Evolutionary conservation across 1,139 yeast genomes (phyloP).

Genomic region (Saccharomyces hybrid): DNA sequence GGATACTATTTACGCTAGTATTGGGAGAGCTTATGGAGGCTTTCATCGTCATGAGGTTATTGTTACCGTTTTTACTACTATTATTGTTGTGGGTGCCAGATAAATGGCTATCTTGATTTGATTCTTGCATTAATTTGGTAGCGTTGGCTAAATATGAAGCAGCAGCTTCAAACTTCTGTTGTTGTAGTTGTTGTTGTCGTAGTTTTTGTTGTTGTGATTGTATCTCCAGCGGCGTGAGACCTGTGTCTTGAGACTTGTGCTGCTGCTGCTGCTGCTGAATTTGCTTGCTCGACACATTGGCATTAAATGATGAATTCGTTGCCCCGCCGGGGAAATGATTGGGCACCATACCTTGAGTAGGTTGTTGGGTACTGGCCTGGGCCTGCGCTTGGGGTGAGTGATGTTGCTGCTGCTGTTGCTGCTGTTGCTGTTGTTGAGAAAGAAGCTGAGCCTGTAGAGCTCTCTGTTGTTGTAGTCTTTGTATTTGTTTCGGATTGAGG

Average conservation of each 20-base stretch:
- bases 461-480: slow-evolving; percentile 33
- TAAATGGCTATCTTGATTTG: slow-evolving; percentile 8
- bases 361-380: slow-evolving; percentile 38
- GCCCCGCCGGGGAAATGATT: neutral
- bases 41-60: slow-evolving; percentile 8
- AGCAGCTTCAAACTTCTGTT: slow-evolving; percentile 28
- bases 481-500: slow-evolving; percentile 42
- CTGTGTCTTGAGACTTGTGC: slow-evolving; percentile 30
- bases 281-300: neutral
- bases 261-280: slow-evolving; percentile 34
- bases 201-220: slow-evolving; percentile 34
- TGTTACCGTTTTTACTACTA: slow-evolving; percentile 15
- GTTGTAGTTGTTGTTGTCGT: slow-evolving; percentile 34
- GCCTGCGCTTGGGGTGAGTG: slow-evolving; percentile 5
- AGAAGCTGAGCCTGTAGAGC: slow-evolving; percentile 31
- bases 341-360: slow-evolving; percentile 28
- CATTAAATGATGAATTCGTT: neutral
- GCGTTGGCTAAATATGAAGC: slow-evolving; percentile 27
- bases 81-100: slow-evolving; percentile 10
- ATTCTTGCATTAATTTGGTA: slow-evolving; percentile 23
- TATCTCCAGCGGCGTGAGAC: slow-evolving; percentile 28
- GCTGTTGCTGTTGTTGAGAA: slow-evolving; percentile 17
- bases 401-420: slow-evolving; percentile 12
- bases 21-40: neutral
- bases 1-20: neutral